Conservation (phyloP, 2,329 filamentous ascomycete species). For the Magnaporthiopsis poae region DNA sequence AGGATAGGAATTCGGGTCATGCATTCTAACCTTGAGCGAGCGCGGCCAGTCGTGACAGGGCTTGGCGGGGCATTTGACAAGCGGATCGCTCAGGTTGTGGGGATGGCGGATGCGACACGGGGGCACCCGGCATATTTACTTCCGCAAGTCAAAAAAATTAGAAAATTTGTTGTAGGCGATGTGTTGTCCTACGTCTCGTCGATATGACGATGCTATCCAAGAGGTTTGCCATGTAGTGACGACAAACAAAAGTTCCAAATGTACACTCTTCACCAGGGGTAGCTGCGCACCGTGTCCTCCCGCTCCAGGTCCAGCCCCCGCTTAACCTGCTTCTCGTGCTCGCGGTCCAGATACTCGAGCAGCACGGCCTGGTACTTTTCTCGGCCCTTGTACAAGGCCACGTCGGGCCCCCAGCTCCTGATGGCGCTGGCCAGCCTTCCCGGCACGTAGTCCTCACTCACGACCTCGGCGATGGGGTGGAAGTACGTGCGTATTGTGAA, state of each 20-base stretch:
- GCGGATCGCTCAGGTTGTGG: too few relatives aligned
- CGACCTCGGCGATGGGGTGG: conserved; percentile 58
- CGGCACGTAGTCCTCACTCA: conserved; percentile 63
- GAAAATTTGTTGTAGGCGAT: too few relatives aligned
- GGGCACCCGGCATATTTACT: too few relatives aligned
- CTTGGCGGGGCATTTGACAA: too few relatives aligned
- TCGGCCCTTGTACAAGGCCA: conserved; percentile 66
- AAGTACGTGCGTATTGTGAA: conserved; percentile 80
- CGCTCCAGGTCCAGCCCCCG: conserved; percentile 51
- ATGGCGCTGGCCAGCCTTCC: conserved; percentile 68
- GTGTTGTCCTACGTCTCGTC: too few relatives aligned
- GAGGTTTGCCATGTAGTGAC: too few relatives aligned
- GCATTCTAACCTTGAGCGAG: too few relatives aligned
- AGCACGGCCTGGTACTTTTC: conserved; percentile 64
- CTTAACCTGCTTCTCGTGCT: conserved; percentile 64
- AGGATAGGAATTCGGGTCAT: too few relatives aligned
- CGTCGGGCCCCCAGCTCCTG: conserved; percentile 71
- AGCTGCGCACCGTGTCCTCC: conserved; percentile 50
- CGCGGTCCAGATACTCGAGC: conserved; percentile 64
- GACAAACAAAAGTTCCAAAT: not conserved
- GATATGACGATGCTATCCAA: too few relatives aligned
- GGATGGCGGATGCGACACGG: too few relatives aligned
- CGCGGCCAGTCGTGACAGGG: too few relatives aligned
- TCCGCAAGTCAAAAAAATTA: too few relatives aligned
- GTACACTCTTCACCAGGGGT: conserved; percentile 45